Conservation (phyloP, 345 rosid genomes). For the Brassica rapa region DNA sequence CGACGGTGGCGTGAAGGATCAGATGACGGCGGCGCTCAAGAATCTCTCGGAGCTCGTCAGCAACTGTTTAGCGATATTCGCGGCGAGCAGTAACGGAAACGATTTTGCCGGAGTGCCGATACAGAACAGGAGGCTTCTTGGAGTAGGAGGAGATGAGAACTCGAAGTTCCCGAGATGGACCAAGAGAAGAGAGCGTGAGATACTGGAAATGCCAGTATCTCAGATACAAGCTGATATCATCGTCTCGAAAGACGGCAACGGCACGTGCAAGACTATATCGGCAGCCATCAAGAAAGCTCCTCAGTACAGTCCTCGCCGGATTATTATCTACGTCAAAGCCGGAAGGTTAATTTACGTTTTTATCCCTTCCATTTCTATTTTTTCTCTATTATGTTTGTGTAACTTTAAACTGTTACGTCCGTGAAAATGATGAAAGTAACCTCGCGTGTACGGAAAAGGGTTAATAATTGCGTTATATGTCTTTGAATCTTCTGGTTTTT, state of each 20-base stretch:
- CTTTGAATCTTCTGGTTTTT: neutral
- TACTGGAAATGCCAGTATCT: constrained; percentile 55
- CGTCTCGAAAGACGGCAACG: constrained; percentile 85
- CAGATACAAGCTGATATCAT: constrained; percentile 77
- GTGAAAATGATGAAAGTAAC: constrained; percentile 9
- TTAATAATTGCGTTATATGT: constrained; percentile 20
- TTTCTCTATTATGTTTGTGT: neutral
- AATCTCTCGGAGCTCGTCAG: constrained; percentile 90
- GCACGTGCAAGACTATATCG: constrained; percentile 74
- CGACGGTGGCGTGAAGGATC: constrained; percentile 63
- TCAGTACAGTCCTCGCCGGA: constrained; percentile 64
- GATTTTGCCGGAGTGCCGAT: constrained; percentile 92
- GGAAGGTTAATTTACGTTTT: constrained; percentile 64
- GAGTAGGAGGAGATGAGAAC: constrained; percentile 11
- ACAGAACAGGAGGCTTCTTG: constrained; percentile 62
- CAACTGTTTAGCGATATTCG: constrained; percentile 82
- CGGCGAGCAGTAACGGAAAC: constrained; percentile 39
- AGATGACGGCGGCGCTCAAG: constrained; percentile 55
- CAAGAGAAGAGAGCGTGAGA: constrained; percentile 57
- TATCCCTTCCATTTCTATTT: neutral
- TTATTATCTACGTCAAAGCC: constrained; percentile 81
- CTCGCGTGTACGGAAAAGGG: neutral
- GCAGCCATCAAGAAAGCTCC: constrained; percentile 95
- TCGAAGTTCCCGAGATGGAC: constrained; percentile 70
- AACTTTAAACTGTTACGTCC: constrained; percentile 11